These are phyloP conservation scores for Chalciporus sp. DNA, from an alignment of 1,284 basidiomycete genomes.

Conservation along the genomic window DNA sequence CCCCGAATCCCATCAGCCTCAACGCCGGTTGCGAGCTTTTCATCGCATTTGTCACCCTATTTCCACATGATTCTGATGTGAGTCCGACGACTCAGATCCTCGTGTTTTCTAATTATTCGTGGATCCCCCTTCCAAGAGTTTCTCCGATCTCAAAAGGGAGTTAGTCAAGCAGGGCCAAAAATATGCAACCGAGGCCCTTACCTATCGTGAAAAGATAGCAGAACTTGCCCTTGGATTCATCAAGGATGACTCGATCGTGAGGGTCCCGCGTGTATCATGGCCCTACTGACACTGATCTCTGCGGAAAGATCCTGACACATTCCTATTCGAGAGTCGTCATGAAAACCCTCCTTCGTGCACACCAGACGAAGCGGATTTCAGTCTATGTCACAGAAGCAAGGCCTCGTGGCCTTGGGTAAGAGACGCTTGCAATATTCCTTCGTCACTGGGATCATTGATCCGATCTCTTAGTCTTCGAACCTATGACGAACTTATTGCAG, in stretches of 20 bases:
- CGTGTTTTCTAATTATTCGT: constrained; percentile 8
- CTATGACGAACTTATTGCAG: constrained; percentile 79
- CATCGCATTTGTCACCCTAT: constrained; percentile 84
- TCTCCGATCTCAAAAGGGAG: constrained; percentile 80
- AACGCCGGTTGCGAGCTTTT: constrained; percentile 92
- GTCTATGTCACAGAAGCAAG: constrained; percentile 98
- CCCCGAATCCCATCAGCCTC: constrained; percentile 81
- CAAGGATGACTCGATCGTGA: constrained; percentile 88
- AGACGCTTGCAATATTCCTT: constrained; percentile 2
- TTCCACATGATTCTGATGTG: constrained; percentile 82
- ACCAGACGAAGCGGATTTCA: constrained; percentile 90
- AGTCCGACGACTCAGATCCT: constrained; percentile 32
- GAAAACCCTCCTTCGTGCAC: constrained; percentile 87
- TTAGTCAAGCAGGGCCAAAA: constrained; percentile 77
- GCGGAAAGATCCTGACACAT: constrained; percentile 85
- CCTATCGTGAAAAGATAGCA: constrained; percentile 90
- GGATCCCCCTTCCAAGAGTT: constrained; percentile 53
- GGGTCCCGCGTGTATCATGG: constrained; percentile 32
- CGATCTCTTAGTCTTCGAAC: constrained; percentile 73
- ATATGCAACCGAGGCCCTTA: constrained; percentile 79
- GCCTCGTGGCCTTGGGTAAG: constrained; percentile 80
- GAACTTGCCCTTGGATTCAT: constrained; percentile 90
- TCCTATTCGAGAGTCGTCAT: constrained; percentile 96
- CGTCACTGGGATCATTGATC: constrained; percentile 12
- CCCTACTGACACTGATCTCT: constrained; percentile 20